Evolutionary conservation across 768 basidiomycete species (phyloP), one percentile per base, ranked within the genome.

Genomic region (Xanthoconium purpureum): DNA sequence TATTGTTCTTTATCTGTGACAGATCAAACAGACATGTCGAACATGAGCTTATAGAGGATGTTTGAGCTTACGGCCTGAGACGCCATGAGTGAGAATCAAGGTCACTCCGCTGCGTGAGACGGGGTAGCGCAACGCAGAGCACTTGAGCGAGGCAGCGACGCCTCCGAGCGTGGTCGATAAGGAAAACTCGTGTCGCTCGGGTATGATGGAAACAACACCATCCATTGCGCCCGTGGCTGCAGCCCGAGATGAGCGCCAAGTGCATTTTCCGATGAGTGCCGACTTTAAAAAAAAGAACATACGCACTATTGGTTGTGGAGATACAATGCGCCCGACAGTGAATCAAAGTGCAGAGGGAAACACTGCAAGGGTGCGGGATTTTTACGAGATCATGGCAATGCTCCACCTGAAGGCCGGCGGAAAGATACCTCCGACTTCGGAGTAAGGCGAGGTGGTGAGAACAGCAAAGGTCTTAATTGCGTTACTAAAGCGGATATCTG

Each of bases 1-100:
- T 68, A 73, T 35, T 63, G 52, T 56, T 71, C 70, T 47, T 72
- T 71, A 17, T 66, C 71, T 71, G 39, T 35, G 28, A 18, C 32
- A 3, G 33, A 30, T 4, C 20, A 32, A 13, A 24, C 17, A 6
- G 7, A 45, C 18, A n/a, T 8, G 17, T 54, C 28, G 1, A 53
- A 32, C 43, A 33, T 5, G 29, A 24, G 15, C 6, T 32, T 24
- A 5, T 20, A 6, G 24, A 38, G 18, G 12, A n/a, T 1, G 12
- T 7, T 13, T 28, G 33, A 24, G 54, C 69, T 60, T 28, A 71
- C 70, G 64, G 29, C 70, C 60, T 2, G 71, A 53, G 20, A 71
- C 6, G 2, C 70, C 69, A 43, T 71, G 70, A 1, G 65, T 64
- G 47, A 71, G 38, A 18, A 71, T 47, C 10, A 71, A 50, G 13